Evolutionary conservation across 1,139 yeast genomes (phyloP), one percentile per base, ranked within the genome.

Genomic region (Magnusiomyces clavatus): DNA sequence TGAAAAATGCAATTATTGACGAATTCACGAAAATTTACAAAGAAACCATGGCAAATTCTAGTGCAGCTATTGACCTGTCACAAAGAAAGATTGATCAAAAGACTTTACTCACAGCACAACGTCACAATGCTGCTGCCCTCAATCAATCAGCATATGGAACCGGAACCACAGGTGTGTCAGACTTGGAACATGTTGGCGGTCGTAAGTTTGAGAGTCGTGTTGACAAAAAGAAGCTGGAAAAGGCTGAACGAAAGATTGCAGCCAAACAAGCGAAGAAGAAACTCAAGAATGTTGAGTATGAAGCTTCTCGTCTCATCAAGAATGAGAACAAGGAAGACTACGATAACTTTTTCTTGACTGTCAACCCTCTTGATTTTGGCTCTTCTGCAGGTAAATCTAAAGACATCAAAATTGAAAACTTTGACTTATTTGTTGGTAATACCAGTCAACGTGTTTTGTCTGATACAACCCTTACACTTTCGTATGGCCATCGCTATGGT

Each of bases 241-340:
- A 92, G 71, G 98, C 96, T 55, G 98, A 92, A 73, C 81, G 90
- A 64, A 92, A 92, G 75, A 90, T 92, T 67, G 97, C 97, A 40
- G 89, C 92, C 65, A 92, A 92, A 70, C 90, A 90, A 59, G 97
- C 96, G 47, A 90, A 92, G 74, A 82, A 83, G 65, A 95, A 88
- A 61, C 59, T 76, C 61, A 64, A 65, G 58, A 66, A 67, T 43
- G 73, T 73, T 43, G 75, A 83, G 63, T 92, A 92, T 69, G 98
- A 92, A 70, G 96, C 97, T 10, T 89, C 97, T 42, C 88, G 84
- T 68, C 77, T 92, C 59, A 77, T 92, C 58, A 78, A 79, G 59
- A 86, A 81, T 49, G 75, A 77, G 53, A 65, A 68, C 14, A 79
- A 77, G 35, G 86, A 83, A 46, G 92, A 89, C 66, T 92, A 90